Evolutionary conservation across 345 rosid species (phyloP).

Genomic region (Brassica juncea): DNA sequence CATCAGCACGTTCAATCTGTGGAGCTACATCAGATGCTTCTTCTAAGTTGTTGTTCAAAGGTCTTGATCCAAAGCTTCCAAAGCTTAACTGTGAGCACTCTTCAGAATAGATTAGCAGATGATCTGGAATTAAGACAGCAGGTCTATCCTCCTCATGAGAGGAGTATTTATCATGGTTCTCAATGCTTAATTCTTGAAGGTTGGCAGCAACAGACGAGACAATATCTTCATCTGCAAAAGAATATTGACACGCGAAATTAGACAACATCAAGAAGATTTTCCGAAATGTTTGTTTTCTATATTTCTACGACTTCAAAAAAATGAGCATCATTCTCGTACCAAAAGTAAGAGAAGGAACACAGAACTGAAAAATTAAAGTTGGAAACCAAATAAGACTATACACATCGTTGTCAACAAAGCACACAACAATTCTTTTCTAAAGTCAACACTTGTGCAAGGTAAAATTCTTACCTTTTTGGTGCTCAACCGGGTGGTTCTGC

Average conservation of each 20-base stretch:
- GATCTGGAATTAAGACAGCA: slow-evolving; percentile 82
- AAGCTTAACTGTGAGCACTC: slow-evolving; percentile 91
- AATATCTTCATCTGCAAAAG: slow-evolving; percentile 58
- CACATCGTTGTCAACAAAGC: neutral
- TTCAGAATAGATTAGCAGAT: slow-evolving; percentile 71
- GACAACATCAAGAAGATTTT: slow-evolving; percentile 10
- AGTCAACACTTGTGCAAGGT: neutral
- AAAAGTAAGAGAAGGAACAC: neutral
- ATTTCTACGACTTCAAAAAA: neutral
- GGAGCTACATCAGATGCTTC: slow-evolving; percentile 55
- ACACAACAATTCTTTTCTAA: neutral
- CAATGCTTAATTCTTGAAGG: slow-evolving; percentile 58
- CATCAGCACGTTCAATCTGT: slow-evolving; percentile 54
- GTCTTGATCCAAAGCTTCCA: slow-evolving; percentile 73
- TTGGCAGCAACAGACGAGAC: slow-evolving; percentile 52
- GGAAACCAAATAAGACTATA: neutral
- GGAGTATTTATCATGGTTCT: slow-evolving; percentile 51
- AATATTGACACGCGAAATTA: slow-evolving; percentile 1
- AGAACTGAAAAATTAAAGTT: neutral
- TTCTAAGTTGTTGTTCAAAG: slow-evolving; percentile 57
- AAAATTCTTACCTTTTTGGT: slow-evolving; percentile 51
- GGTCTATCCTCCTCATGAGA: slow-evolving; percentile 61
- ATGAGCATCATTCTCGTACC: slow-evolving; percentile 12
- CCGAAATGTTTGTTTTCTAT: neutral
- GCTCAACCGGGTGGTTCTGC: slow-evolving; percentile 61